Conservation (phyloP, 345 rosid species). For the Xanthoceras sorbifolium region DNA sequence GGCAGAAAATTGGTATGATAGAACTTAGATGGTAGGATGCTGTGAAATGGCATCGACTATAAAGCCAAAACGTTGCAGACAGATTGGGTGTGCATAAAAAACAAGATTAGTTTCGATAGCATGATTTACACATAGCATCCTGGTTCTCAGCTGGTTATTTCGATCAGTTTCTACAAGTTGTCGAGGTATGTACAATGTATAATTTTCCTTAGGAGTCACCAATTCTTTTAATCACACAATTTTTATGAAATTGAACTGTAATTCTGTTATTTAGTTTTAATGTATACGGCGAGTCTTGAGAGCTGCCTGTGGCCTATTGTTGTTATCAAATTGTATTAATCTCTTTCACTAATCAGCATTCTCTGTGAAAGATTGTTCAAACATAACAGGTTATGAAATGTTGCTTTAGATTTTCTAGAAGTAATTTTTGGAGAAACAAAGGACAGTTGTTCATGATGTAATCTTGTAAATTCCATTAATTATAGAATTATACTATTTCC, state of each 20-base stretch:
- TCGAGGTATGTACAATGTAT: not conserved
- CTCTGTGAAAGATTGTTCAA: not conserved
- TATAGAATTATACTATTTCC: no score
- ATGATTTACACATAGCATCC: not conserved
- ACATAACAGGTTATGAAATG: no score
- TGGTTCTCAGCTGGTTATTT: no score
- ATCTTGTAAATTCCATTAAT: no score
- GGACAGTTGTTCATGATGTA: no score
- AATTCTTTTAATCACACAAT: not conserved
- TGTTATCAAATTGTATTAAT: not conserved
- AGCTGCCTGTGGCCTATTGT: not conserved
- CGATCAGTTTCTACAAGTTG: not conserved
- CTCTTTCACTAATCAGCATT: not conserved
- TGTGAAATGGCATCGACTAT: not conserved
- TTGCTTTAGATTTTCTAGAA: no score
- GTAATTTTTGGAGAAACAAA: no score
- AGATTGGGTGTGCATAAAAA: no score
- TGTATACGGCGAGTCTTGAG: not conserved
- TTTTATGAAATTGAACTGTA: not conserved
- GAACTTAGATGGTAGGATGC: slow-evolving; percentile 19
- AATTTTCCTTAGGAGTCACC: no score
- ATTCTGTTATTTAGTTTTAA: not conserved
- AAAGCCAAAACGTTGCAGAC: not conserved
- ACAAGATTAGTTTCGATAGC: not conserved
- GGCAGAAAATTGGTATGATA: slow-evolving; percentile 76